Conservation (phyloP, 805 yeast genomes). For the Nadsonia fulvescens region DNA sequence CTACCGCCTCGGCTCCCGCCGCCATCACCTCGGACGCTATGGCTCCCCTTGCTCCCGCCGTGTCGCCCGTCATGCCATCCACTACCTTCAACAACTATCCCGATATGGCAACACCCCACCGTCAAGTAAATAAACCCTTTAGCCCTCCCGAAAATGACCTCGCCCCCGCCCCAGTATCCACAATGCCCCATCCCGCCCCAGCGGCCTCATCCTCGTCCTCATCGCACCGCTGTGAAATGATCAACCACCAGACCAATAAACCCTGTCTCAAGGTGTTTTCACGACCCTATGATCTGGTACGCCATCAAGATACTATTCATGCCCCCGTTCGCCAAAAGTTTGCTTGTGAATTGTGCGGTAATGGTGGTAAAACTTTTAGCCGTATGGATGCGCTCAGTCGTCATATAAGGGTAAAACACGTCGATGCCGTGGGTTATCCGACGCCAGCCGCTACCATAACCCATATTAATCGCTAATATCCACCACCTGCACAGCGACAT, state of each 20-base stretch:
- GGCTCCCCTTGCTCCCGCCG: constrained; percentile 1
- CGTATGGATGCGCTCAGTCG: constrained; percentile 89
- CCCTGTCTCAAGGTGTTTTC: constrained; percentile 70
- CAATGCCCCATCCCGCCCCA: too few relatives aligned
- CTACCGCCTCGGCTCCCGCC: constrained; percentile 1
- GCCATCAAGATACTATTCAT: constrained; percentile 94
- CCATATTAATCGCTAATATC: too few relatives aligned
- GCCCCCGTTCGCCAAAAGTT: constrained; percentile 72
- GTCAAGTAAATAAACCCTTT: constrained; percentile 1
- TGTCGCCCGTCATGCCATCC: not conserved
- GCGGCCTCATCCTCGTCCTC: too few relatives aligned
- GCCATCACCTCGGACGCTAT: not conserved
- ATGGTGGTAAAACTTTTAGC: constrained; percentile 66
- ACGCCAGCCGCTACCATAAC: too few relatives aligned
- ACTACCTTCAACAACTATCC: not conserved
- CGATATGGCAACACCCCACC: too few relatives aligned
- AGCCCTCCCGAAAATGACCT: too few relatives aligned
- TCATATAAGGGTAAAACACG: constrained; percentile 84
- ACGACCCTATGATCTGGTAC: constrained; percentile 80
- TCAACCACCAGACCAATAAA: constrained; percentile 41
- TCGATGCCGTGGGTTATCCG: too few relatives aligned
- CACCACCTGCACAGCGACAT: too few relatives aligned
- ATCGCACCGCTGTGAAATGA: constrained; percentile 11
- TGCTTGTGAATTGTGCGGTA: constrained; percentile 75
- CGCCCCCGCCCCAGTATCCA: too few relatives aligned